A percentile compares a stretch with the other conserved stretches of the same genome.
phyloP scores from a whole-genome alignment of 345 rosid genomes.

The Lumnitzera racemosa region DNA sequence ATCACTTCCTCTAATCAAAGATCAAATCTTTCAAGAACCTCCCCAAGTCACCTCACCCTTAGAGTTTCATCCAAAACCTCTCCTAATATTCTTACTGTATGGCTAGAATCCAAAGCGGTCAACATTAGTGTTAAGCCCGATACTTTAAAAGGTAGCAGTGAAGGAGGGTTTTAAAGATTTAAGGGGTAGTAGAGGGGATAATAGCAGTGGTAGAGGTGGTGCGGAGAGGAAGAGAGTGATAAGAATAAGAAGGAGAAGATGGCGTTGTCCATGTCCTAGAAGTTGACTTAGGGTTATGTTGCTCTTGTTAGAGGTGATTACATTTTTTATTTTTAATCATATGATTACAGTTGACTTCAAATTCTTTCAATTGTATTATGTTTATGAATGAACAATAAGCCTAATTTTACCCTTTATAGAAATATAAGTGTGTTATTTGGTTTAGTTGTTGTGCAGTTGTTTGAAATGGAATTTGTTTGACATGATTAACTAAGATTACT shows the following conservation, averaged over 20 bases:
- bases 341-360: too few relatives aligned
- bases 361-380: too few relatives aligned
- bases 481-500: too few relatives aligned
- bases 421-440: too few relatives aligned
- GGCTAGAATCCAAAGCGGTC: constrained; percentile 10
- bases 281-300: constrained; percentile 52
- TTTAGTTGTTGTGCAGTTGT: too few relatives aligned
- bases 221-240: constrained; percentile 26
- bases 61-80: constrained; percentile 5
- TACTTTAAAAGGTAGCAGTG: constrained; percentile 11
- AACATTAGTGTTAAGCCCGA: constrained; percentile 20
- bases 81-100: constrained; percentile 3
- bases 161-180: neutral
- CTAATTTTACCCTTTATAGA: too few relatives aligned
- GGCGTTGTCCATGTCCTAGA: constrained; percentile 59
- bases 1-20: too few relatives aligned
- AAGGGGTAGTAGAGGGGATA: constrained; percentile 13
- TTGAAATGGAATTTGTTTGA: too few relatives aligned
- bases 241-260: constrained; percentile 28
- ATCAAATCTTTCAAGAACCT: too few relatives aligned
- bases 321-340: neutral
- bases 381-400: too few relatives aligned
- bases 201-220: constrained; percentile 11
- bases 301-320: constrained; percentile 63
- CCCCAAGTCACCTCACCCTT: too few relatives aligned